Percentiles rank a stretch among this genome's conserved stretches.
Evolutionary conservation across 2,329 filamentous ascomycete genomes (phyloP).

Genomic region (Cladosporium velox): DNA sequence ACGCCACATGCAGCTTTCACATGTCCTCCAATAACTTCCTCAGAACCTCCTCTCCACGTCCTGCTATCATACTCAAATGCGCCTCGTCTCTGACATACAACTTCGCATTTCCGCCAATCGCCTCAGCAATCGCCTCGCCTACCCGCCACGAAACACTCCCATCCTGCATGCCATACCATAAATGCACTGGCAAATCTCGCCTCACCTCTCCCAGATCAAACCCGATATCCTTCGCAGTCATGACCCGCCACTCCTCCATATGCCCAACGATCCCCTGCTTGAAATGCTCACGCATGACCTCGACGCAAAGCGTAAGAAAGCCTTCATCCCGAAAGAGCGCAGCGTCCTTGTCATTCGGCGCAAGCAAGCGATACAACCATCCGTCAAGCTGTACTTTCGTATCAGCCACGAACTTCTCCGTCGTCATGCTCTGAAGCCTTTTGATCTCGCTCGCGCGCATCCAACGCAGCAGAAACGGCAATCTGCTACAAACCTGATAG

Average conservation of each 20-base stretch:
- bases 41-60: background rate
- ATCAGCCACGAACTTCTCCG: background rate
- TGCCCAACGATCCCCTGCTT: background rate
- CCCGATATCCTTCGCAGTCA: constrained; percentile 12
- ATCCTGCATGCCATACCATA: constrained; percentile 14
- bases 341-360: constrained; percentile 8
- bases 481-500: background rate
- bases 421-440: background rate
- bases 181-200: constrained; percentile 2
- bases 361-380: constrained; percentile 1
- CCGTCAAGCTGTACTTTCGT: background rate
- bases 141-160: constrained; percentile 3
- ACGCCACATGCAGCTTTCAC: background rate
- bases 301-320: background rate
- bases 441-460: background rate
- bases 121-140: background rate
- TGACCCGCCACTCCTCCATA: constrained; percentile 1
- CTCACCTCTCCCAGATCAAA: background rate
- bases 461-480: constrained; percentile 9
- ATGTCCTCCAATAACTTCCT: background rate
- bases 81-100: constrained; percentile 1
- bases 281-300: background rate
- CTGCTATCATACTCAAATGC: constrained; percentile 4
- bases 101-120: background rate
- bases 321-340: constrained; percentile 1